Evolutionary conservation across 139 green algal genomes (phyloP), one percentile per base, ranked within the genome.

Genomic region (Deuterostichococcus epilithicus): DNA sequence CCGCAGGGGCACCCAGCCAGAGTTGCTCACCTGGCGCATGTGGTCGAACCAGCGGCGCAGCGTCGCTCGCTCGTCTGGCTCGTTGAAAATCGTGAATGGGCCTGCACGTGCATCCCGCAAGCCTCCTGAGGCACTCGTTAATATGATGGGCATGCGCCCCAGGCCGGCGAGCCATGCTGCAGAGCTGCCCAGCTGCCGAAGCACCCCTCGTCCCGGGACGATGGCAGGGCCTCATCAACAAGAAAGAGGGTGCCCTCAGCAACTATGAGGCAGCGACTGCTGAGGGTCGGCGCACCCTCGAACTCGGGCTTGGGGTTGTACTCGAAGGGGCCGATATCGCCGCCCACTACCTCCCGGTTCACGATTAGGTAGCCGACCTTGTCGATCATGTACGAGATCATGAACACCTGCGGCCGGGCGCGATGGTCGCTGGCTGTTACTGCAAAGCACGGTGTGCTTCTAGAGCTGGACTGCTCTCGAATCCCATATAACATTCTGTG

Each of bases 341-440:
- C 91, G 18, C 87, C 85, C 59, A 99, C 95, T 22, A 97, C 88
- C 80, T 92, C 88, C 2, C 93, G 81, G 86, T 98, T 99, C 59
- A 94, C 89, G 80, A 99, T 97, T 13, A 99, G 92, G 89, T 95
- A 98, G 68, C 95, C 95, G 83, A 98, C 87, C 60, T 83, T 84
- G 86, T 99, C 94, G 0, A 99, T 30, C 95, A 99, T 99, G 91
- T 99, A 99, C 3, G 95, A 99, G 68, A 99, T 98, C 95, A 99
- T 99, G 82, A 98, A 97, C 28, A 99, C 87, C 86, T 94, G 88
- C 68, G 44, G 26, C 28, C 5, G 3, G 72, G 33, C 47, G 52
- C 3, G 35, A 0, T 23, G 34, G 47, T 18, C 23, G 38, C 25
- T 45, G 2, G 70, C 36, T 74, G 13, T 36, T 20, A 23, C 23